Conservation (phyloP, 306 rosid species). For the Ormosia semicastrata region DNA sequence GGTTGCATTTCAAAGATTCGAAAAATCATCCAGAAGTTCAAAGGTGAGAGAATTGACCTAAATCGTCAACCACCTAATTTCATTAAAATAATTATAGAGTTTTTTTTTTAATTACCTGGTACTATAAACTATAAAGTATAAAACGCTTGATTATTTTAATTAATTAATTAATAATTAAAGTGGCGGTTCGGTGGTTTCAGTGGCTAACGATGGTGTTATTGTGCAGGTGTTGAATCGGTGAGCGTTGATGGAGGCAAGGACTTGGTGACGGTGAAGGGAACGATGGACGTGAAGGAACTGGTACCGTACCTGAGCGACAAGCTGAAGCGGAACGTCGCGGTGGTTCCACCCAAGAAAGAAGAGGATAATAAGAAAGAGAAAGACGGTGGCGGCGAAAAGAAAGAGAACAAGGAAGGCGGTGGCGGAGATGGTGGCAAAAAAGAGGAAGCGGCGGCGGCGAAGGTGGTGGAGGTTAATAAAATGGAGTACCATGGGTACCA, state of each 20-base stretch:
- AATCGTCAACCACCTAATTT: background rate
- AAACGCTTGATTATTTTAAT: background rate
- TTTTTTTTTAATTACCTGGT: no score
- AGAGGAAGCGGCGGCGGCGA: background rate
- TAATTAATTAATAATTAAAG: background rate
- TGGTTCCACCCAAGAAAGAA: slow-evolving; percentile 61
- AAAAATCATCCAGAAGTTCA: slow-evolving; percentile 40
- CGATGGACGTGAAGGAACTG: slow-evolving; percentile 62
- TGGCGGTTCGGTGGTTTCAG: background rate
- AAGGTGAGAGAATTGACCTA: slow-evolving; percentile 55
- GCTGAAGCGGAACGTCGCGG: slow-evolving; percentile 62
- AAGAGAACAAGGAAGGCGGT: slow-evolving; percentile 26
- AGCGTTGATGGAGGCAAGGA: slow-evolving; percentile 58
- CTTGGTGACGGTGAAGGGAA: slow-evolving; percentile 68
- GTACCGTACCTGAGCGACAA: slow-evolving; percentile 50
- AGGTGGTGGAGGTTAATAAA: slow-evolving; percentile 49
- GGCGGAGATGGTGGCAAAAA: slow-evolving; percentile 21
- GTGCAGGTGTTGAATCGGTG: slow-evolving; percentile 67
- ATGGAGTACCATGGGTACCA: slow-evolving; percentile 54
- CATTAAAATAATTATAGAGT: no score
- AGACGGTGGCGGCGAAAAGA: slow-evolving; percentile 25
- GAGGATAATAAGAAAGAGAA: slow-evolving; percentile 50
- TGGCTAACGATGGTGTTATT: slow-evolving; percentile 5
- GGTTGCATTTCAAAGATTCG: slow-evolving; percentile 80
- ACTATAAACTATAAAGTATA: background rate